These are phyloP conservation scores for Mycena galopus DNA, from an alignment of 768 basidiomycete species.

Conservation along the genomic window DNA sequence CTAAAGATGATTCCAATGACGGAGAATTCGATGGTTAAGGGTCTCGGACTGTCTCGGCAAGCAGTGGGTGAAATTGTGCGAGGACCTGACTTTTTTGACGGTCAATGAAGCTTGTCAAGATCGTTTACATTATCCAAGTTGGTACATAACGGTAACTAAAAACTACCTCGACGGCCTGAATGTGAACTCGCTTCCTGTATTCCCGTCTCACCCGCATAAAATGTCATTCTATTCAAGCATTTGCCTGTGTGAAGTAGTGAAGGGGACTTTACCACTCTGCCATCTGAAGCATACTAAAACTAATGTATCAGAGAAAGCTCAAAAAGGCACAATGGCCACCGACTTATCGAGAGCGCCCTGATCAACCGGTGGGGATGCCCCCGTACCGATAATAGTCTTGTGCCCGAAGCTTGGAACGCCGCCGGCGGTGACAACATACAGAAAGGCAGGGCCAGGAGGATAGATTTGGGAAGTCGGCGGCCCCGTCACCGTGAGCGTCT, in stretches of 20 bases:
- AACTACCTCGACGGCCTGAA: too few species aligned
- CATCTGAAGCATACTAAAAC: slow-evolving; percentile 15
- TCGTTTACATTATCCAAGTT: slow-evolving; percentile 4
- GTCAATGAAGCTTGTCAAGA: slow-evolving; percentile 1
- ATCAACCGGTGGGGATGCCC: slow-evolving; percentile 4
- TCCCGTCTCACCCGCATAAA: neutral
- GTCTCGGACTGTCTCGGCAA: neutral
- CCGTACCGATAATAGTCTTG: slow-evolving; percentile 7
- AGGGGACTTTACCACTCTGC: slow-evolving; percentile 9
- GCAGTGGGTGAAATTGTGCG: neutral
- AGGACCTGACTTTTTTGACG: neutral
- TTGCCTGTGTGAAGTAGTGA: slow-evolving; percentile 1
- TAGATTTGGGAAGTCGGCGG: slow-evolving; percentile 28
- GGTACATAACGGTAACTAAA: slow-evolving; percentile 2
- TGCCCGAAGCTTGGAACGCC: slow-evolving; percentile 31
- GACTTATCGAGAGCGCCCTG: slow-evolving; percentile 32
- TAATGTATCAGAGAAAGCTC: slow-evolving; percentile 9
- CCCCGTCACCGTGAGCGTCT: slow-evolving; percentile 18
- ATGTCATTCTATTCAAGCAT: slow-evolving; percentile 7
- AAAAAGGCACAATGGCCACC: neutral
- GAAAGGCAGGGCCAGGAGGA: slow-evolving; percentile 31
- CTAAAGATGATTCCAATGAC: neutral
- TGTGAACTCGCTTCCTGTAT: neutral
- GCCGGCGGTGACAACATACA: slow-evolving; percentile 25
- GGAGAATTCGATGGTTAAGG: neutral